phyloP scores from a whole-genome alignment of 768 basidiomycete species.

The Coprinellus micaceus region DNA sequence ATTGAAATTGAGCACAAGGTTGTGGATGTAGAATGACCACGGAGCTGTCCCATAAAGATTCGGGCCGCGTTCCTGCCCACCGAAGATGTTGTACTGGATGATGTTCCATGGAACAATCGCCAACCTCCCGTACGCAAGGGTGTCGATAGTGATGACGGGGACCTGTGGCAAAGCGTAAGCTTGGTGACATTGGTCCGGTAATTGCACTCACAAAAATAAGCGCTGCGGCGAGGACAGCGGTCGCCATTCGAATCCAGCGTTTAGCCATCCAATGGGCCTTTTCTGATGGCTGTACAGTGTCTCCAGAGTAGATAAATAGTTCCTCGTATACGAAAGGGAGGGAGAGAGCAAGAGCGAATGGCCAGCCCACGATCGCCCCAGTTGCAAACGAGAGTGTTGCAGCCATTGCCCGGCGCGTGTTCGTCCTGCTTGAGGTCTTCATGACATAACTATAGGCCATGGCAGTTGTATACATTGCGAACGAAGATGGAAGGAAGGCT shows the following conservation, averaged over 20 bases:
- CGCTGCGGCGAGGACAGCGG: slow-evolving; percentile 50
- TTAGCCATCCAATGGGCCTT: slow-evolving; percentile 52
- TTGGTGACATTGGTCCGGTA: not conserved
- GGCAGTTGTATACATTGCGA: slow-evolving; percentile 86
- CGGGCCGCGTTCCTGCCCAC: slow-evolving; percentile 75
- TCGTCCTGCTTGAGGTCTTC: slow-evolving; percentile 49
- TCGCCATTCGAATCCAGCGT: slow-evolving; percentile 57
- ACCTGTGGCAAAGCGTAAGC: slow-evolving; percentile 43
- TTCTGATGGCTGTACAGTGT: slow-evolving; percentile 48
- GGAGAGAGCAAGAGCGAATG: slow-evolving; percentile 84
- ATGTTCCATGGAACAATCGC: slow-evolving; percentile 91
- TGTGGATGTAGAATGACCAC: slow-evolving; percentile 80
- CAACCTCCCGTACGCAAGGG: slow-evolving; percentile 76
- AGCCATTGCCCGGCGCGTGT: slow-evolving; percentile 54
- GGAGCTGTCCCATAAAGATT: slow-evolving; percentile 91
- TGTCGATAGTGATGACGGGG: slow-evolving; percentile 82
- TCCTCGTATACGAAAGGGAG: slow-evolving; percentile 91
- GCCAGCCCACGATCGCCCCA: slow-evolving; percentile 93
- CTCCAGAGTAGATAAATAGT: slow-evolving; percentile 71
- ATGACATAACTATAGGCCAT: slow-evolving; percentile 73
- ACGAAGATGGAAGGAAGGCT: slow-evolving; percentile 95
- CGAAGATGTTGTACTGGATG: slow-evolving; percentile 88
- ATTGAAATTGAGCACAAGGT: slow-evolving; percentile 95
- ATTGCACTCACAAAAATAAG: slow-evolving; percentile 56
- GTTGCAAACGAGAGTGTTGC: slow-evolving; percentile 72